Evolutionary conservation across 176 grass and related monocot species (phyloP), one percentile per base, ranked within the genome.

Genomic region (Juncus effusus): DNA sequence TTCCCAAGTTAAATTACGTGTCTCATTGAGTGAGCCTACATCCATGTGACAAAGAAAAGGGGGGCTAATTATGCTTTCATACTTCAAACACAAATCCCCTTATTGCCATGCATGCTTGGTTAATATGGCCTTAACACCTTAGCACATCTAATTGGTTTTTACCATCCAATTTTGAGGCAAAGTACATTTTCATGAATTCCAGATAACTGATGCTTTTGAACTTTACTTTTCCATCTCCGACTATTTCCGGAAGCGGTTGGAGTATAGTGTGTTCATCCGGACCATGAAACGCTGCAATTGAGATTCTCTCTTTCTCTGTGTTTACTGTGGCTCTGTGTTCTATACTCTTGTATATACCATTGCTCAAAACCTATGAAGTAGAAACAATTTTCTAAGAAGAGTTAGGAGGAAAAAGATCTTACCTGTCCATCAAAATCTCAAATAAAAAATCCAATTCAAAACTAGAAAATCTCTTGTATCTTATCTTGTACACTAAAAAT

Each of bases 321-420:
- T 71, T 70, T 54, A 55, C 42, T 36, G 62, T 62, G 5, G 8
- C 76, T 55, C 76, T 78, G 5, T 78, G 76, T 9, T 70, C 64
- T 70, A 70, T 78, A 56, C 76, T 78, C 61, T 70, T 78, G 55
- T 71, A 78, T 71, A 42, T 54, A 36, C 76, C 76, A 71, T 78
- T 71, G 36, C 56, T 78, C 3, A 78, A 36, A 7, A 78, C 16
- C 76, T 78, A 53, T 16, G 7, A 4, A 45, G 7, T 4, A 45
- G 3, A 45, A 45, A 7, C n/a, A n/a, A n/a, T n/a, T n/a, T n/a
- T n/a, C n/a, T n/a, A n/a, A n/a, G n/a, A n/a, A n/a, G n/a, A n/a
- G n/a, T n/a, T n/a, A n/a, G n/a, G n/a, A n/a, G n/a, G n/a, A n/a
- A n/a, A n/a, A n/a, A n/a, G n/a, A n/a, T n/a, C n/a, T n/a, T n/a